Percentiles rank a stretch among this genome's conserved stretches.
Evolutionary conservation across 768 basidiomycete species (phyloP).

Genomic region (Lactarius sp.): DNA sequence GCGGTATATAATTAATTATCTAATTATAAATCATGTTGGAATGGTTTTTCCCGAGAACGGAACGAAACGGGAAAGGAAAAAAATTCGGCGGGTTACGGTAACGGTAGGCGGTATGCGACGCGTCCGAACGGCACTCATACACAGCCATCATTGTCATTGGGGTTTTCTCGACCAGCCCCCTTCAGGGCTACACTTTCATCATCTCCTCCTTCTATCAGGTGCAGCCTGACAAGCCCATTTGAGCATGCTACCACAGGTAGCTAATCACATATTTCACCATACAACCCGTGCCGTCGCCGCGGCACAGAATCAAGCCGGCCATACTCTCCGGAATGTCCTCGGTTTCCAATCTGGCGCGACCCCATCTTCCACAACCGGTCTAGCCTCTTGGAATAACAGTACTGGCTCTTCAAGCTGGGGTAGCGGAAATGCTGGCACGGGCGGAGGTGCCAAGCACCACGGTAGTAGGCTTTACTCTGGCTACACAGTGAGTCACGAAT

Average conservation of each 20-base stretch:
- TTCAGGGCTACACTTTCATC: no score
- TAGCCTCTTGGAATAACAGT: constrained; percentile 39
- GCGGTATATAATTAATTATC: background rate
- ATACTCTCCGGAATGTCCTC: constrained; percentile 72
- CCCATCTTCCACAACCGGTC: constrained; percentile 34
- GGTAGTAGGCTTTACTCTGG: constrained; percentile 67
- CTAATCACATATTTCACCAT: constrained; percentile 70
- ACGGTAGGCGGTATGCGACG: background rate
- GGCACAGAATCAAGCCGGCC: constrained; percentile 63
- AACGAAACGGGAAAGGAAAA: background rate
- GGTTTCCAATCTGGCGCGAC: constrained; percentile 56
- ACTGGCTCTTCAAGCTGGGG: constrained; percentile 50
- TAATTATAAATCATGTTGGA: background rate
- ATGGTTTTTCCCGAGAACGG: background rate
- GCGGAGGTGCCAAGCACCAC: constrained; percentile 61
- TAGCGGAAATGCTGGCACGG: constrained; percentile 58
- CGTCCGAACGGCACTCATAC: constrained; percentile 5
- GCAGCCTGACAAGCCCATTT: constrained; percentile 8
- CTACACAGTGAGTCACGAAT: constrained; percentile 49
- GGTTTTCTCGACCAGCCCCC: background rate
- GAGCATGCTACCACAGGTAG: constrained; percentile 77
- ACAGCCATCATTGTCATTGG: background rate
- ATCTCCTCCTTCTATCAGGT: background rate
- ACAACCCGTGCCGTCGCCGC: constrained; percentile 72
- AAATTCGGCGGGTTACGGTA: background rate